Percentiles rank a stretch among this genome's conserved stretches.
These are phyloP conservation scores for Apiospora pterosperma DNA, from an alignment of 2,329 filamentous ascomycete species.

Conservation along the genomic window DNA sequence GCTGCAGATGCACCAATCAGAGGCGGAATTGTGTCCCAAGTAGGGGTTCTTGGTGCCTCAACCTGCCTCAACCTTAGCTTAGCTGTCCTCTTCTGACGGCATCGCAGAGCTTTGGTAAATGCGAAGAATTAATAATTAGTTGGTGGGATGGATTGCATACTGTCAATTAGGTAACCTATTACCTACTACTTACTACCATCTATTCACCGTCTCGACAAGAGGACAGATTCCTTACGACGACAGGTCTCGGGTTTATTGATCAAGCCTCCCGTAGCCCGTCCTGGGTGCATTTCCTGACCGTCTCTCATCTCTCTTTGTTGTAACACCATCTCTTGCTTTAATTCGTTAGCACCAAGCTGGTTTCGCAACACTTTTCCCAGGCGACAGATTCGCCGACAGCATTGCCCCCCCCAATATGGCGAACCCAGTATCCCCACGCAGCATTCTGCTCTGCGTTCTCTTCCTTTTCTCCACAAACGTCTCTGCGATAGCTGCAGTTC, in stretches of 20 bases:
- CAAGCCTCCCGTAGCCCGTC: not conserved
- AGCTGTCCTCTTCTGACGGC: conserved; percentile 2
- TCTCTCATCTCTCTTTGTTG: not conserved
- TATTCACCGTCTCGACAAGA: not conserved
- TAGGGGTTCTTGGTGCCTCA: not conserved
- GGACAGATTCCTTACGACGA: conserved; percentile 1
- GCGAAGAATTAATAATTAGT: conserved; percentile 2
- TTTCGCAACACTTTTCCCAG: conserved; percentile 13
- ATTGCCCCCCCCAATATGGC: conserved; percentile 15
- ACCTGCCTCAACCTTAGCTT: not conserved
- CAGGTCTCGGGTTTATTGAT: not conserved
- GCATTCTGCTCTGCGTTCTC: conserved; percentile 33
- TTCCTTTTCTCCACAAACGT: conserved; percentile 46
- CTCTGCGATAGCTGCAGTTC: conserved; percentile 65
- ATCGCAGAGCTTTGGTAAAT: not conserved
- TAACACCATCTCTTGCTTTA: not conserved
- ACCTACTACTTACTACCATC: not conserved
- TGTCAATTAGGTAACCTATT: not conserved
- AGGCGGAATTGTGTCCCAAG: not conserved
- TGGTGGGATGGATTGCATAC: conserved; percentile 1
- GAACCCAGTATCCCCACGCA: conserved; percentile 30
- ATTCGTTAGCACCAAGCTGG: conserved; percentile 11
- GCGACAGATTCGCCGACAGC: conserved; percentile 24
- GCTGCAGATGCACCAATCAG: not conserved
- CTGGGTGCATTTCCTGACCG: not conserved